A percentile compares a stretch with the other conserved stretches of the same genome.
Conservation (phyloP, 208 protist species). For the Tritrichomonas musculus region DNA sequence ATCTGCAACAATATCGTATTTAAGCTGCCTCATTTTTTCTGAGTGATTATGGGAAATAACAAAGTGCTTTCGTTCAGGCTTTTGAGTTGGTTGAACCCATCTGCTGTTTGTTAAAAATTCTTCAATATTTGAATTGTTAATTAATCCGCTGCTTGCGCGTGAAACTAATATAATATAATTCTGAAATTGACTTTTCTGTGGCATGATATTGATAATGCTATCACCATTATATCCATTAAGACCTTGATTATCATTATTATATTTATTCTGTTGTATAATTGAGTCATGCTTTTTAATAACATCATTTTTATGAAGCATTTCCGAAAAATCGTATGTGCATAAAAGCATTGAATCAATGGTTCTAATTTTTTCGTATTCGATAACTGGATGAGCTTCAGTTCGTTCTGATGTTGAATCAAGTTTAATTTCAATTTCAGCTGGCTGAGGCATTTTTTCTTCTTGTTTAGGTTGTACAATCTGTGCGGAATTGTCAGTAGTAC, state of each 20-base stretch:
- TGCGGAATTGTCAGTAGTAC: no score
- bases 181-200: not conserved
- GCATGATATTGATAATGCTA: not conserved
- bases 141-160: no score
- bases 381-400: not conserved
- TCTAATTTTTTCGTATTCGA: not conserved
- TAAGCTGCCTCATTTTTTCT: no score
- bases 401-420: no score
- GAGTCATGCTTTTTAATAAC: not conserved
- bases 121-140: conserved; percentile 21
- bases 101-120: not conserved
- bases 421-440: no score
- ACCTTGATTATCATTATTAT: not conserved
- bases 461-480: no score
- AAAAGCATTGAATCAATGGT: not conserved
- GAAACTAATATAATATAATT: not conserved
- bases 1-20: conserved; percentile 17
- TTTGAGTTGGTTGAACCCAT: not conserved
- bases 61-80: not conserved
- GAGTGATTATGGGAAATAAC: not conserved
- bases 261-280: not conserved
- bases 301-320: not conserved
- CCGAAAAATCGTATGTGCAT: not conserved
- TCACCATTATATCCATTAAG: not conserved
- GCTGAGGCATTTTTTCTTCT: no score